Percentiles rank a stretch among this genome's conserved stretches.
These are phyloP conservation scores for Cytospora chrysosperma DNA, from an alignment of 2,329 filamentous ascomycete species.

Conservation along the genomic window DNA sequence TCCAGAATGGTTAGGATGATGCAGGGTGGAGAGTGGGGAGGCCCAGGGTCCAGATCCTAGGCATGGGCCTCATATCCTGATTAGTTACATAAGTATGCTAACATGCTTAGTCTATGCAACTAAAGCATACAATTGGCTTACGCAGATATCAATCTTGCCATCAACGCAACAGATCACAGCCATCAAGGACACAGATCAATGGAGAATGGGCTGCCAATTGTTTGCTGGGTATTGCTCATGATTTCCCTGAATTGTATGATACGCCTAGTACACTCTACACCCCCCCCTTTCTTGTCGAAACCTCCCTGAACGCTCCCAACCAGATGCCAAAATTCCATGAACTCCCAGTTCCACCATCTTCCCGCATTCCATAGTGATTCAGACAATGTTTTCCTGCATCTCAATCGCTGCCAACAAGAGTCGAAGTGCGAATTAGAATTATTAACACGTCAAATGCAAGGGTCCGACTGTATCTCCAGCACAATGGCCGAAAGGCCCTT, in stretches of 20 bases:
- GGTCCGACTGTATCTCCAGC: background rate
- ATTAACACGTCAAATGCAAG: background rate
- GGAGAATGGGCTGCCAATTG: background rate
- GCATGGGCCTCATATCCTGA: background rate
- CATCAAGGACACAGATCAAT: background rate
- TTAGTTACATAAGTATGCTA: background rate
- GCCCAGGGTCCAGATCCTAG: background rate
- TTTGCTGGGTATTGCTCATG: background rate
- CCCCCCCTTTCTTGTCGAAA: background rate
- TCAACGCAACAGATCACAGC: background rate
- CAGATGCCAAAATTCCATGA: background rate
- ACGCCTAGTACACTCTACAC: background rate
- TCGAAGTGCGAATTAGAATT: background rate
- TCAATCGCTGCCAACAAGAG: background rate
- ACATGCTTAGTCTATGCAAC: background rate
- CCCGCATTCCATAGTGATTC: background rate
- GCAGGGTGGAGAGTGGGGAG: conserved; percentile 2
- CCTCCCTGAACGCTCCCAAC: background rate
- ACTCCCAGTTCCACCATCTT: background rate
- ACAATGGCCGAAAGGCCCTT: background rate
- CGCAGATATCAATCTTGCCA: background rate
- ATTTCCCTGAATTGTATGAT: background rate
- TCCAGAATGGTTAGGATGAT: conserved; percentile 11
- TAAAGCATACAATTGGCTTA: background rate
- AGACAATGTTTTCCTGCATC: background rate